Evolutionary conservation across 768 basidiomycete genomes (phyloP).

Genomic region (Auricularia sp.): DNA sequence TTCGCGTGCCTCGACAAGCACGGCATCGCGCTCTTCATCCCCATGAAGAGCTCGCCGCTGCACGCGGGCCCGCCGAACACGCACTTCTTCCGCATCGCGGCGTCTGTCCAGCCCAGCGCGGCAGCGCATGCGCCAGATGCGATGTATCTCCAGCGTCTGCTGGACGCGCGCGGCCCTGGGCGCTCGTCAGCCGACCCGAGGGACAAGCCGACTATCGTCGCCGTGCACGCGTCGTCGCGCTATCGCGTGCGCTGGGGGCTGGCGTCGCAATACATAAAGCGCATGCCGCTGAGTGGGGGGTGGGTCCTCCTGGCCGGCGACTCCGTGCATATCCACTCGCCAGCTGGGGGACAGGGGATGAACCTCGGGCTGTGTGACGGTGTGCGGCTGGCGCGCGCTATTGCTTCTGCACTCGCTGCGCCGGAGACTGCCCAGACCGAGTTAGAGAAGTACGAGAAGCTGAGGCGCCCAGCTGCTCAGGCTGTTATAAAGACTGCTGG

Average conservation of each 20-base stretch:
- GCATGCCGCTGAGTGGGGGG: background rate
- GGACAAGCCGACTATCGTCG: background rate
- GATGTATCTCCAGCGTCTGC: conserved; percentile 1
- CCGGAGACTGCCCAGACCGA: conserved; percentile 17
- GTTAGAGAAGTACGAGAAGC: conserved; percentile 25
- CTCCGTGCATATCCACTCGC: conserved; percentile 45
- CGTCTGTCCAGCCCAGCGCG: background rate
- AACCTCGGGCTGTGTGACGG: conserved; percentile 48
- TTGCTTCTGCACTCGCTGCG: conserved; percentile 16
- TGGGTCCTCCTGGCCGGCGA: conserved; percentile 27
- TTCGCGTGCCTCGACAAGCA: conserved; percentile 16
- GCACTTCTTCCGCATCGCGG: background rate
- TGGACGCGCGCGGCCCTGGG: background rate
- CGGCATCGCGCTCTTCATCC: conserved; percentile 26
- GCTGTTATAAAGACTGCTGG: conserved; percentile 33
- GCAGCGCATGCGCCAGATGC: conserved; percentile 1
- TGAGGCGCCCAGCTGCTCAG: conserved; percentile 30
- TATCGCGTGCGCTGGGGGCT: conserved; percentile 6
- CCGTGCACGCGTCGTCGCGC: conserved; percentile 2
- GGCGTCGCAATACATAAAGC: conserved; percentile 1
- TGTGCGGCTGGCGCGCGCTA: conserved; percentile 32
- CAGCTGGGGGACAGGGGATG: conserved; percentile 48
- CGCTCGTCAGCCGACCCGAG: background rate
- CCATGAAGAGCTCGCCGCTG: conserved; percentile 10
- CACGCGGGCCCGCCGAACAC: background rate